Percentiles rank a stretch among this genome's conserved stretches.
These are phyloP conservation scores for Penicillium bovifimosum DNA, from an alignment of 495 filamentous ascomycete genomes.

Conservation along the genomic window DNA sequence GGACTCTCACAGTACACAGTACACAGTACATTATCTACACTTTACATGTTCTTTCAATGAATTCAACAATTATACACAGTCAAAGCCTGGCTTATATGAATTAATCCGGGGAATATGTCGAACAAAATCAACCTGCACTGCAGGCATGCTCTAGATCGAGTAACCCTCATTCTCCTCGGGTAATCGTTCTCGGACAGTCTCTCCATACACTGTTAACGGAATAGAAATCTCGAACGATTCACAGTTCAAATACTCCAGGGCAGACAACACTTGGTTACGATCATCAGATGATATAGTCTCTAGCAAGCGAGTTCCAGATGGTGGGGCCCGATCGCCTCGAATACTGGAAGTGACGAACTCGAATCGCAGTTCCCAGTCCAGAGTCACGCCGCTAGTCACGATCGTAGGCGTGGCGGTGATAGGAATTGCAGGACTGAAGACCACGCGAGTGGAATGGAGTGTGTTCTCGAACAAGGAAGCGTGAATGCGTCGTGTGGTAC, in stretches of 20 bases:
- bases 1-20: background rate
- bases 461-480: slow-evolving; percentile 72
- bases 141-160: slow-evolving; percentile 29
- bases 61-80: slow-evolving; percentile 3
- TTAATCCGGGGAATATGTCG: slow-evolving; percentile 16
- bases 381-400: slow-evolving; percentile 74
- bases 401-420: slow-evolving; percentile 78
- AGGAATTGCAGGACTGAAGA: slow-evolving; percentile 78
- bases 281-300: slow-evolving; percentile 65
- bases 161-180: slow-evolving; percentile 46
- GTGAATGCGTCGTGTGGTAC: slow-evolving; percentile 77
- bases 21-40: no score
- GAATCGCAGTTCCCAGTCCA: slow-evolving; percentile 80
- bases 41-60: background rate
- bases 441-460: slow-evolving; percentile 68
- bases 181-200: slow-evolving; percentile 43
- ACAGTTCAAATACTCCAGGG: slow-evolving; percentile 68
- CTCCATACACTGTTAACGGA: slow-evolving; percentile 78
- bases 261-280: slow-evolving; percentile 61
- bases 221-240: slow-evolving; percentile 89
- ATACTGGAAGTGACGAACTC: slow-evolving; percentile 73
- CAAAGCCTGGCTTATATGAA: background rate
- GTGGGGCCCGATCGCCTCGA: slow-evolving; percentile 27
- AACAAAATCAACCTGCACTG: slow-evolving; percentile 10
- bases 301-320: slow-evolving; percentile 40